phyloP scores from a whole-genome alignment of 345 rosid species.

The Lepidium africanum region DNA sequence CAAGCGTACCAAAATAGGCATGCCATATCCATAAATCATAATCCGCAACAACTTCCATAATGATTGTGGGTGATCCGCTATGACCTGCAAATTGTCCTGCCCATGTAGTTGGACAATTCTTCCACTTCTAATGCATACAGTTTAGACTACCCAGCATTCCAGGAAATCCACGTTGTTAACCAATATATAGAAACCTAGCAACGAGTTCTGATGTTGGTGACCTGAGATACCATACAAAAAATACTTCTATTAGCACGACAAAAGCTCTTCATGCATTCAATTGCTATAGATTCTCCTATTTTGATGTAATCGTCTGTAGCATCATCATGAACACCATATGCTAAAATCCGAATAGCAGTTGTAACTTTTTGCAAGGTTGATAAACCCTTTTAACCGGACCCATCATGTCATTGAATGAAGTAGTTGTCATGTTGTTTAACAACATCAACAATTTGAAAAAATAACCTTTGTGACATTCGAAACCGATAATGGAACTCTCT shows the following conservation, averaged over 20 bases:
- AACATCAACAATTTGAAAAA: neutral
- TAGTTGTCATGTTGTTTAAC: neutral
- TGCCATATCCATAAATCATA: too few relatives aligned
- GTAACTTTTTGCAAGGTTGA: neutral
- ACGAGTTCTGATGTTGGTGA: neutral
- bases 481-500: neutral
- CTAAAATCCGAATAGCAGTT: neutral
- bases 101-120: too few relatives aligned
- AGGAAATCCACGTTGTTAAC: neutral
- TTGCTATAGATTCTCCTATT: neutral
- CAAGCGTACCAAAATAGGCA: too few relatives aligned
- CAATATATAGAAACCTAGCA: neutral
- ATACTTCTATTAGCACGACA: neutral
- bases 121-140: too few relatives aligned
- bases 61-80: too few relatives aligned
- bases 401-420: neutral
- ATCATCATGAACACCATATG: neutral
- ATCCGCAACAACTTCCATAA: too few relatives aligned
- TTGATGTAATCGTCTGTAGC: neutral
- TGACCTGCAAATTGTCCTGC: too few relatives aligned
- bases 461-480: neutral
- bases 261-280: neutral
- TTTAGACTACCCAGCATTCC: too few relatives aligned
- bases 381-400: neutral
- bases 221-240: neutral